These are phyloP conservation scores for Arabis hirsuta DNA, from an alignment of 345 rosid genomes.

Conservation along the genomic window DNA sequence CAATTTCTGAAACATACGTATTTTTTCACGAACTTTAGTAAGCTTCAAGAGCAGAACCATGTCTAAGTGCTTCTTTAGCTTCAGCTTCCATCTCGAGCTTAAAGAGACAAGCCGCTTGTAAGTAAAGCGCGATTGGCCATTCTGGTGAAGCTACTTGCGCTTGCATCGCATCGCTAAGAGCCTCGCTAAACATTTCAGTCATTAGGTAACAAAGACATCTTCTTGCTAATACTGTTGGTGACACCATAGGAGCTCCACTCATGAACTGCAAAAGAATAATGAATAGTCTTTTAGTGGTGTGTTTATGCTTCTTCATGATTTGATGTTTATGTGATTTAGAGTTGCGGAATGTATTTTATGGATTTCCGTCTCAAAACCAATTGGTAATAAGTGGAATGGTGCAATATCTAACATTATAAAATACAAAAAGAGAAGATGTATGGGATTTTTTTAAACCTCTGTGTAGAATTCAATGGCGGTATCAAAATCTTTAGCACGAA, in stretches of 20 bases:
- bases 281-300: no score
- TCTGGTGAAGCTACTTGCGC: constrained; percentile 86
- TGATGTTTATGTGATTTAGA: no score
- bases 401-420: no score
- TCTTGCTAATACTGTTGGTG: constrained; percentile 90
- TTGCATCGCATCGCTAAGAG: constrained; percentile 90
- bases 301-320: no score
- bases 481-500: constrained; percentile 75
- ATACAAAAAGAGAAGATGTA: constrained; percentile 23
- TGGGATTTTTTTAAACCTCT: constrained; percentile 41
- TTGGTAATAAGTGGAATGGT: no score
- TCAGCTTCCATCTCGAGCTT: constrained; percentile 84
- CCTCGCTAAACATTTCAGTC: constrained; percentile 72
- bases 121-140: constrained; percentile 84
- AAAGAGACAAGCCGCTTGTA: constrained; percentile 84
- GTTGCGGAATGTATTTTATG: no score
- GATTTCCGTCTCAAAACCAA: no score
- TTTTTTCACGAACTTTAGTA: constrained; percentile 9
- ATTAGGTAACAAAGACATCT: constrained; percentile 82
- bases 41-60: constrained; percentile 71
- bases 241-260: constrained; percentile 77
- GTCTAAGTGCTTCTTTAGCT: constrained; percentile 78
- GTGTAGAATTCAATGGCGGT: constrained; percentile 78
- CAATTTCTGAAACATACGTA: background rate
- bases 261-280: constrained; percentile 56